phyloP scores from a whole-genome alignment of 2,329 filamentous ascomycete genomes.

The Stagonosporopsis cucurbitacearum region DNA sequence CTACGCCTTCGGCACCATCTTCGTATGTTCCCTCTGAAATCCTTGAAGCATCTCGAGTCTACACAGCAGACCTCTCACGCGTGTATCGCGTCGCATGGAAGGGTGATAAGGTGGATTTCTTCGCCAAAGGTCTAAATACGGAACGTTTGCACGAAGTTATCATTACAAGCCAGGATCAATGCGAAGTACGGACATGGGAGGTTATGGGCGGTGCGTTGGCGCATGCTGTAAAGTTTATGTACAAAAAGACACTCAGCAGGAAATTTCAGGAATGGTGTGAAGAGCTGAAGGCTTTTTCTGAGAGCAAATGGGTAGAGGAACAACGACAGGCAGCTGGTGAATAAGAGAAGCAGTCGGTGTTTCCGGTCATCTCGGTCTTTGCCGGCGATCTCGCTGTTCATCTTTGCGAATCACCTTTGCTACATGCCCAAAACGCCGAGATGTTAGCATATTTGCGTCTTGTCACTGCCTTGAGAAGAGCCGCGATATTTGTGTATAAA shows the following conservation, averaged over 20 bases:
- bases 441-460: not conserved
- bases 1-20: constrained; percentile 23
- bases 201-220: constrained; percentile 29
- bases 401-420: not conserved
- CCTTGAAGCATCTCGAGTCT: constrained; percentile 18
- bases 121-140: constrained; percentile 14
- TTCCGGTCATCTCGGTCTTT: not conserved
- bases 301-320: constrained; percentile 12
- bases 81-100: constrained; percentile 32
- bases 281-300: constrained; percentile 27
- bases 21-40: constrained; percentile 19
- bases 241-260: constrained; percentile 21
- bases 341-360: not conserved
- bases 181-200: constrained; percentile 33
- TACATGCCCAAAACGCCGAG: not conserved
- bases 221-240: constrained; percentile 24
- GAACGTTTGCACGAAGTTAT: constrained; percentile 34
- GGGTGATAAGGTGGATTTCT: constrained; percentile 23
- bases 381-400: constrained; percentile 1
- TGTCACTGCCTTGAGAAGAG: not conserved
- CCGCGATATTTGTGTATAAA: not conserved
- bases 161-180: constrained; percentile 18
- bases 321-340: not conserved
- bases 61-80: constrained; percentile 23
- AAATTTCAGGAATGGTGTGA: constrained; percentile 29